Conservation (phyloP, 2,329 filamentous ascomycete genomes). For the Endoconidiophora laricicola region DNA sequence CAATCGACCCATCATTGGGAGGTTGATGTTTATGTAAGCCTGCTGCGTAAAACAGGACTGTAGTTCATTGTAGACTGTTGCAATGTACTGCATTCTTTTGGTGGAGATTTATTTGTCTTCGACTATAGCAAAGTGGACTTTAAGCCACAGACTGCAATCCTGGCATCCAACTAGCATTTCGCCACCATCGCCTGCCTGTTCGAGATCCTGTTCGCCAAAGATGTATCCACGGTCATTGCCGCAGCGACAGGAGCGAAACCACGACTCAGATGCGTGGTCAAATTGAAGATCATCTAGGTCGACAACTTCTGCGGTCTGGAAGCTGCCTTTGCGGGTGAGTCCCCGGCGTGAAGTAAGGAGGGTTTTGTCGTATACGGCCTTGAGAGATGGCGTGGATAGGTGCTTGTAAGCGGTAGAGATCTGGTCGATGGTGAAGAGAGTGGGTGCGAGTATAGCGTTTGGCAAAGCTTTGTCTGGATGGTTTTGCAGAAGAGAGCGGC, state of each 20-base stretch:
- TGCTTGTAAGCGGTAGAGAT: slow-evolving; percentile 42
- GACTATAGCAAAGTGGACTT: slow-evolving; percentile 44
- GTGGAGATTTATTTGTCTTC: slow-evolving; percentile 16
- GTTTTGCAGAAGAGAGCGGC: slow-evolving; percentile 44
- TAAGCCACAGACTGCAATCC: slow-evolving; percentile 51
- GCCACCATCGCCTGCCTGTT: slow-evolving; percentile 39
- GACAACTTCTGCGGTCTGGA: slow-evolving; percentile 44
- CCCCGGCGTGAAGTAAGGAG: slow-evolving; percentile 22
- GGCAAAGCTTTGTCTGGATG: slow-evolving; percentile 41
- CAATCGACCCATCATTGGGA: too few species aligned
- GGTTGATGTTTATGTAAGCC: too few species aligned
- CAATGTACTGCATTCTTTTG: too few species aligned
- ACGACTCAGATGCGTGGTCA: slow-evolving; percentile 31
- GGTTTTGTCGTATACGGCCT: slow-evolving; percentile 36
- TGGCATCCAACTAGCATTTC: slow-evolving; percentile 48
- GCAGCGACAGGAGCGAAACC: slow-evolving; percentile 45
- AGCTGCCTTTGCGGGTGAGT: slow-evolving; percentile 22
- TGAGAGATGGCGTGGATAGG: slow-evolving; percentile 33
- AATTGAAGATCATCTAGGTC: slow-evolving; percentile 48
- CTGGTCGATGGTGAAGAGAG: slow-evolving; percentile 40
- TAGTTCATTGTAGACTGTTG: too few species aligned
- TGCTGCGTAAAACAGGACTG: too few species aligned
- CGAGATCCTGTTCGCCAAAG: slow-evolving; percentile 41
- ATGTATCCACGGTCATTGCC: slow-evolving; percentile 45
- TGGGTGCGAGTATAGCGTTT: not conserved